These are phyloP conservation scores for Nannizziopsis arthrosporioides DNA, from an alignment of 2,329 filamentous ascomycete genomes.

Conservation along the genomic window DNA sequence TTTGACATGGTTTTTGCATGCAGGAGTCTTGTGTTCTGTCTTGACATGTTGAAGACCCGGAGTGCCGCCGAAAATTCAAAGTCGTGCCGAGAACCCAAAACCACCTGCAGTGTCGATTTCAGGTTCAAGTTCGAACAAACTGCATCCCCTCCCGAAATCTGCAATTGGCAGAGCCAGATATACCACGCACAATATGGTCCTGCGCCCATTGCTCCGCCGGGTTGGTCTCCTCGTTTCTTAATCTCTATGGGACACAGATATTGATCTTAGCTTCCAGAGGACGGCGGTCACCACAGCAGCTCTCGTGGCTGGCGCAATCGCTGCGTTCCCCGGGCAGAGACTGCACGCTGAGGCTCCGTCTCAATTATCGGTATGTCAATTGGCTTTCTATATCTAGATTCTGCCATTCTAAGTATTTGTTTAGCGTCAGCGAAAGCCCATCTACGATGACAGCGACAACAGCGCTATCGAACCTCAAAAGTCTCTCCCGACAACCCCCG, in stretches of 20 bases:
- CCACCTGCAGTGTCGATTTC: not conserved
- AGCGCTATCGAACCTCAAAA: slow-evolving; percentile 9
- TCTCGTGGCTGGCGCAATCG: slow-evolving; percentile 31
- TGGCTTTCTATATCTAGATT: not conserved
- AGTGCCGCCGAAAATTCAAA: slow-evolving; percentile 7
- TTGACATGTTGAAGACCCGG: not conserved
- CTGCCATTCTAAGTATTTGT: slow-evolving; percentile 4
- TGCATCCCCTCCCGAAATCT: slow-evolving; percentile 11
- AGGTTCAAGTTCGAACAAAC: slow-evolving; percentile 11
- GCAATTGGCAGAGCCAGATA: slow-evolving; percentile 20
- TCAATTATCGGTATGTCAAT: slow-evolving; percentile 23
- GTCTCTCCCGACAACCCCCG: slow-evolving; percentile 1
- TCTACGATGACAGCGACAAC: slow-evolving; percentile 16
- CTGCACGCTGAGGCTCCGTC: slow-evolving; percentile 34
- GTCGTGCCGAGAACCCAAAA: slow-evolving; percentile 12
- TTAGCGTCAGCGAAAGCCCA: slow-evolving; percentile 15
- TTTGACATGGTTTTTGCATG: not conserved
- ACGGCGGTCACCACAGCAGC: slow-evolving; percentile 31
- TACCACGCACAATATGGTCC: slow-evolving; percentile 26
- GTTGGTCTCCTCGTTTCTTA: slow-evolving; percentile 19
- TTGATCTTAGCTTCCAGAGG: slow-evolving; percentile 21
- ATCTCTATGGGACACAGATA: not conserved
- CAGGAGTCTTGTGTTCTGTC: not conserved
- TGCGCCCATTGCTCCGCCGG: slow-evolving; percentile 33
- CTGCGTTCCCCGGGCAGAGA: slow-evolving; percentile 31